A percentile compares a stretch with the other conserved stretches of the same genome.
Evolutionary conservation across 352 stramenopile species (phyloP).

Genomic region (Pythium vanterpoolii): DNA sequence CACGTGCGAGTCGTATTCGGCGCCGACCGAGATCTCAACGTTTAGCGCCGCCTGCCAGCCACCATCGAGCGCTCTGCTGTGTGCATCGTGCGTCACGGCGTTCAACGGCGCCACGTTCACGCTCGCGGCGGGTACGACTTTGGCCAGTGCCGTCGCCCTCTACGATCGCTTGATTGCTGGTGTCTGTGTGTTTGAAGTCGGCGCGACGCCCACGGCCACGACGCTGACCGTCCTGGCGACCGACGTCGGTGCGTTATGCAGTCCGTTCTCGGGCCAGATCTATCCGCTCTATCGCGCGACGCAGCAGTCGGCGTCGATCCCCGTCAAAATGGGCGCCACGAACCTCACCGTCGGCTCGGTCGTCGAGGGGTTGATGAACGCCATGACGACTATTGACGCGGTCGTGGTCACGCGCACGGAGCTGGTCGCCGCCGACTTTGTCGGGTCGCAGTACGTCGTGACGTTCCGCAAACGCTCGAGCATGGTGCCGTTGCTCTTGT

Average conservation of each 20-base stretch:
- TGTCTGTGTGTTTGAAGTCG: conserved; percentile 57
- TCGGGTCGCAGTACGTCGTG: conserved; percentile 58
- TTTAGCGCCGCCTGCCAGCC: conserved; percentile 61
- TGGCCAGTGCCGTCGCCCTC: conserved; percentile 24
- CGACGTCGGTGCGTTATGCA: conserved; percentile 56
- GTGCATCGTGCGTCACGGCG: conserved; percentile 53
- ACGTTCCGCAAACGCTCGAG: conserved; percentile 64
- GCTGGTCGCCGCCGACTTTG: conserved; percentile 41
- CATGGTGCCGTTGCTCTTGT: conserved; percentile 51
- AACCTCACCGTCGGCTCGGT: conserved; percentile 35
- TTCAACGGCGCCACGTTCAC: conserved; percentile 63
- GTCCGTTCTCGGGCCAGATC: conserved; percentile 32
- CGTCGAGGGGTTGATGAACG: conserved; percentile 44
- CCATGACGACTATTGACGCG: conserved; percentile 36
- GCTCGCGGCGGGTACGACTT: conserved; percentile 33
- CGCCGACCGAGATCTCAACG: conserved; percentile 48
- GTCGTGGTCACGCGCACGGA: conserved; percentile 39
- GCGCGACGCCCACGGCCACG: conserved; percentile 19
- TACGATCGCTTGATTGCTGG: conserved; percentile 44
- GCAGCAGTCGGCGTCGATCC: conserved; percentile 35
- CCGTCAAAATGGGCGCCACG: conserved; percentile 38
- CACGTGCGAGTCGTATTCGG: conserved; percentile 85
- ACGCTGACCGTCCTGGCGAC: conserved; percentile 33
- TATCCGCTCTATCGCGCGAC: conserved; percentile 59
- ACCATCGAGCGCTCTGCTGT: conserved; percentile 28